Evolutionary conservation across 192 early-diverging fungal species (phyloP).

Genomic region (Gamsiella multidivaricata): DNA sequence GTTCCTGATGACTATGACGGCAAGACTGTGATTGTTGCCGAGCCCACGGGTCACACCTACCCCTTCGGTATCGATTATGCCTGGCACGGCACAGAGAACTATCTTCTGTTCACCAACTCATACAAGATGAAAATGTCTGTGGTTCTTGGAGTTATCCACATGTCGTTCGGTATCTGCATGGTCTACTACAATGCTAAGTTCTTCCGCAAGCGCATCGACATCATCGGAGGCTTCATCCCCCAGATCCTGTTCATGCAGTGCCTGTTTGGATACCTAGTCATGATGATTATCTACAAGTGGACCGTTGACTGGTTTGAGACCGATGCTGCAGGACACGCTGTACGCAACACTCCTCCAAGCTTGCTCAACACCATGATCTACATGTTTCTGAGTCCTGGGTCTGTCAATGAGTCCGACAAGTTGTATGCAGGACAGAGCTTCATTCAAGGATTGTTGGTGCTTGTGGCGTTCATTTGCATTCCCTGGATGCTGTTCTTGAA

Average conservation of each 20-base stretch:
- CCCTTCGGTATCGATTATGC: constrained; percentile 55
- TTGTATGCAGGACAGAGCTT: constrained; percentile 88
- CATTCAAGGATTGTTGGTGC: constrained; percentile 84
- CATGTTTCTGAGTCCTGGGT: constrained; percentile 97
- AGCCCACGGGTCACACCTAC: constrained; percentile 62
- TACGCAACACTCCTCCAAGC: constrained; percentile 86
- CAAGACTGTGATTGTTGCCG: constrained; percentile 66
- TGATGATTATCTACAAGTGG: constrained; percentile 98
- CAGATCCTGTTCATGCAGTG: constrained; percentile 93
- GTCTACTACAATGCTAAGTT: constrained; percentile 91
- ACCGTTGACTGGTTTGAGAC: constrained; percentile 86
- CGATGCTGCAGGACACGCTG: constrained; percentile 68
- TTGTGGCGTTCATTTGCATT: constrained; percentile 88
- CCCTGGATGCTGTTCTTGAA: constrained; percentile 98
- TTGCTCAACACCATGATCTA: constrained; percentile 99
- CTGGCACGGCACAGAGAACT: constrained; percentile 96
- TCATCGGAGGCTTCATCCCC: constrained; percentile 90
- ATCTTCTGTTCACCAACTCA: constrained; percentile 95
- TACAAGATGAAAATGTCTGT: constrained; percentile 99
- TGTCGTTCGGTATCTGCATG: constrained; percentile 94
- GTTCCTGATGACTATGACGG: constrained; percentile 66
- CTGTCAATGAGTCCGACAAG: constrained; percentile 70
- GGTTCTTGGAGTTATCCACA: constrained; percentile 96
- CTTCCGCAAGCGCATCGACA: constrained; percentile 84
- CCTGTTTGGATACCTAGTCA: constrained; percentile 96